Percentiles rank a stretch among this genome's conserved stretches.
These are phyloP conservation scores for Colletotrichum sp. DNA, from an alignment of 2,329 filamentous ascomycete species.

Conservation along the genomic window DNA sequence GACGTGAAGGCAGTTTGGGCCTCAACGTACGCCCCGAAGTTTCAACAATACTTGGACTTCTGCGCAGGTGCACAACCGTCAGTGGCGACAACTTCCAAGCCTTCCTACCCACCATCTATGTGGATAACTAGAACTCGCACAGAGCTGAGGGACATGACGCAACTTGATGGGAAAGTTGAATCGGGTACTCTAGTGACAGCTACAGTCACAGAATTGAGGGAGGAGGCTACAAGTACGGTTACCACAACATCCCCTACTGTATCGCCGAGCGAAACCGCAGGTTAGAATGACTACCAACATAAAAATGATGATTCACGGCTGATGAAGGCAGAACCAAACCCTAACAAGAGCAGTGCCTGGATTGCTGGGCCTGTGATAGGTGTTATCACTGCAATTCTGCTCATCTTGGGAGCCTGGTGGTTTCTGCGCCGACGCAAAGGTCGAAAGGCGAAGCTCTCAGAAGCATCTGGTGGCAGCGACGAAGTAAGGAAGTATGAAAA, in stretches of 20 bases:
- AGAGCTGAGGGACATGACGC: no score
- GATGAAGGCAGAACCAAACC: neutral
- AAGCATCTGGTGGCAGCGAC: neutral
- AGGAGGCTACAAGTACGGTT: neutral
- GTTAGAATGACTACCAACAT: rapidly evolving
- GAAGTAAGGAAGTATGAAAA: neutral
- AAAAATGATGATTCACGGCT: rapidly evolving
- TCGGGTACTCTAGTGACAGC: no score
- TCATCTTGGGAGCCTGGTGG: neutral
- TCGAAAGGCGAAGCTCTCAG: neutral
- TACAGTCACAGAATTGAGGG: neutral
- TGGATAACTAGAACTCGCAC: no score
- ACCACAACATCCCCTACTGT: neutral
- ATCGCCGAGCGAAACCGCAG: neutral
- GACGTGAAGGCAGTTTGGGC: no score
- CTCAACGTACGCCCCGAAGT: no score
- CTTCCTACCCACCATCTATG: no score
- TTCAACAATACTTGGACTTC: no score
- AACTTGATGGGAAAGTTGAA: no score
- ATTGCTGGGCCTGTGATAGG: neutral
- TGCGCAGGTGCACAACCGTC: no score
- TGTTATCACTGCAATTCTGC: neutral
- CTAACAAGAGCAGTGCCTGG: neutral
- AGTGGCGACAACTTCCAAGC: no score
- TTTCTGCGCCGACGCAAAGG: neutral